phyloP scores from a whole-genome alignment of 2,329 filamentous ascomycete species.

The Nakataea oryzae region DNA sequence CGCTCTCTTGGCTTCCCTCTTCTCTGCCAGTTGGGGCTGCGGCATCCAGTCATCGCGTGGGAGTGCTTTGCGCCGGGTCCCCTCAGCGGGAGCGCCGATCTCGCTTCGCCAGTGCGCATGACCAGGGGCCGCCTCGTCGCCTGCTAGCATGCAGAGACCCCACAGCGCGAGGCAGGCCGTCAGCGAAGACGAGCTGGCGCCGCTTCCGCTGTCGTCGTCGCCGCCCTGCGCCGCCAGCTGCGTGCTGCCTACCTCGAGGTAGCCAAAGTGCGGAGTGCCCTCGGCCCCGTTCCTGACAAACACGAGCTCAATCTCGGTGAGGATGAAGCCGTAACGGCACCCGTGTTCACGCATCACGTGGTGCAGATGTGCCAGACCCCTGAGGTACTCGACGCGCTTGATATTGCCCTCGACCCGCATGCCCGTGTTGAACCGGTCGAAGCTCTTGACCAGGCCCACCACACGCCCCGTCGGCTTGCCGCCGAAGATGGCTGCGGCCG shows the following conservation, averaged over 20 bases:
- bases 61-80: slow-evolving; percentile 58
- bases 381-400: slow-evolving; percentile 81
- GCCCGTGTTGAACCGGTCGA: slow-evolving; percentile 89
- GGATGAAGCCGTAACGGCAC: slow-evolving; percentile 90
- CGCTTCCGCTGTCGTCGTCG: slow-evolving; percentile 14
- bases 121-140: slow-evolving; percentile 23
- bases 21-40: slow-evolving; percentile 61
- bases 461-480: slow-evolving; percentile 34
- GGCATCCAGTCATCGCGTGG: slow-evolving; percentile 70
- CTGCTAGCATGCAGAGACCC: slow-evolving; percentile 51
- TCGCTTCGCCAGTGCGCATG: slow-evolving; percentile 58
- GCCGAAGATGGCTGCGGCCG: slow-evolving; percentile 40
- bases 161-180: slow-evolving; percentile 67
- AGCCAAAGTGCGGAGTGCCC: slow-evolving; percentile 74
- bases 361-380: slow-evolving; percentile 76
- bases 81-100: slow-evolving; percentile 64
- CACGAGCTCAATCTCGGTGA: slow-evolving; percentile 91
- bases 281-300: slow-evolving; percentile 72
- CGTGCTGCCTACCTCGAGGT: slow-evolving; percentile 61
- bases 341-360: slow-evolving; percentile 87
- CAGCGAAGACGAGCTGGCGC: slow-evolving; percentile 30
- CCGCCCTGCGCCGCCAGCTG: slow-evolving; percentile 36
- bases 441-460: slow-evolving; percentile 72
- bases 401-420: slow-evolving; percentile 81
- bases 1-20: slow-evolving; percentile 62